Evolutionary conservation across 176 grass and related monocot species (phyloP), one percentile per base, ranked within the genome.

Genomic region (Triticum timopheevii): DNA sequence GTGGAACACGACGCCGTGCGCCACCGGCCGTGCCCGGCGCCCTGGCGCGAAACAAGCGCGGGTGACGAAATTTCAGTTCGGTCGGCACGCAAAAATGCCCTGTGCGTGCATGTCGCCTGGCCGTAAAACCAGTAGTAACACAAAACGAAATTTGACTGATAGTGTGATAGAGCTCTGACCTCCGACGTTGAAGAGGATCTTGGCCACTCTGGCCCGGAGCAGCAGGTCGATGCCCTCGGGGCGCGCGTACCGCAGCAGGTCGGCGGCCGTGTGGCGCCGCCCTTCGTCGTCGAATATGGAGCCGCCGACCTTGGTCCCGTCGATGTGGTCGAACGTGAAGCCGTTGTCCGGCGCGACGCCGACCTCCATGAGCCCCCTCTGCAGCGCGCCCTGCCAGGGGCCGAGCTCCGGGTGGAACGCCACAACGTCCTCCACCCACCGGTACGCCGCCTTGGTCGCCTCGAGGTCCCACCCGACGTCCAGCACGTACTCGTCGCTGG

Each of bases 341-440:
- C 92, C 88, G 67, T 94, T 94, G 69, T 85, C 75, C 3, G 90
- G 92, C n/a, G 66, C 88, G 23, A 92, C 35, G 12, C 94, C 90
- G 33, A 77, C 73, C 78, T 97, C 90, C 42, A 94, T 19, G 42
- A 94, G 68, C 16, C 90, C 95, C n/a, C 81, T 40, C 87, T 91
- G 80, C 15, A 97, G 23, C 65, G 92, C 88, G 64, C 86, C 63
- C 54, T 92, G 88, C 95, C 90, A 94, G 5, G 86, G 92, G 0
- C 84, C 85, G 10, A 94, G 24, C 83, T 83, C 61, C 66, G 92
- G 90, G 67, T 91, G 80, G 59, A 90, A 97, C 65, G 90, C 90
- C 49, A 97, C 90, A 10, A 84, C 89, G 47, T 82, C 63, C 80
- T 94, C 95, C 78, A 97, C 92, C 95, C 95, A 97, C 44, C 73